Percentiles rank a stretch among this genome's conserved stretches.
phyloP scores from a whole-genome alignment of 306 rosid genomes.

The Geum urbanum region DNA sequence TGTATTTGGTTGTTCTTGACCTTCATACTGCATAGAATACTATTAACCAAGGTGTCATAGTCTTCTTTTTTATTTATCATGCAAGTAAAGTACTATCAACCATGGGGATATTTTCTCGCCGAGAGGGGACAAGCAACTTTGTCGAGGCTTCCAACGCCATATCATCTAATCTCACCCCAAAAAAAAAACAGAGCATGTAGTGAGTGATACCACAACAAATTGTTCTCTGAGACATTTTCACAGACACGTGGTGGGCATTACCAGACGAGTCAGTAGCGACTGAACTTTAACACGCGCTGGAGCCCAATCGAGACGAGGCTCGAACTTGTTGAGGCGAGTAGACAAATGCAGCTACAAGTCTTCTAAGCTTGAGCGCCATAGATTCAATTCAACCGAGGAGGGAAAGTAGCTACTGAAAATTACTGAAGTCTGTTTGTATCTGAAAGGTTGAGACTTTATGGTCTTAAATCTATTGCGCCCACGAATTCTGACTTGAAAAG shows the following conservation, averaged over 20 bases:
- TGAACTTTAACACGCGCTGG: conserved; percentile 5
- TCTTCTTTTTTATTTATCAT: too few species aligned
- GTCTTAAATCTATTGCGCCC: too few species aligned
- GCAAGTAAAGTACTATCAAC: too few species aligned
- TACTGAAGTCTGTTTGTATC: neutral
- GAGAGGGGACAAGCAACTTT: too few species aligned
- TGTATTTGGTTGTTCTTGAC: neutral
- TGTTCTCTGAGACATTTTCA: conserved; percentile 20
- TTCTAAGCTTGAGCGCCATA: conserved; percentile 34
- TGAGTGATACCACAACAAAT: neutral
- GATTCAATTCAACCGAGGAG: neutral
- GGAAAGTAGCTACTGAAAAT: neutral
- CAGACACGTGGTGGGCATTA: conserved; percentile 17
- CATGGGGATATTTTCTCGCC: too few species aligned
- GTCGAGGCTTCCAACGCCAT: too few species aligned
- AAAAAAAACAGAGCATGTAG: too few species aligned
- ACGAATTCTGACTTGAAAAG: too few species aligned
- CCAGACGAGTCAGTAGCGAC: neutral
- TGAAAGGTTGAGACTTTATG: neutral
- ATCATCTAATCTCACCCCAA: too few species aligned
- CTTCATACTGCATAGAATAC: too few species aligned
- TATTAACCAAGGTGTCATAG: too few species aligned
- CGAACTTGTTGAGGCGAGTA: conserved; percentile 3
- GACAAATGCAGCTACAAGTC: conserved; percentile 28
- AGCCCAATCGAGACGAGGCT: conserved; percentile 12